Evolutionary conservation across 257 asterid genomes (phyloP), one percentile per base, ranked within the genome.

Genomic region (Jaltomata sinuosa): DNA sequence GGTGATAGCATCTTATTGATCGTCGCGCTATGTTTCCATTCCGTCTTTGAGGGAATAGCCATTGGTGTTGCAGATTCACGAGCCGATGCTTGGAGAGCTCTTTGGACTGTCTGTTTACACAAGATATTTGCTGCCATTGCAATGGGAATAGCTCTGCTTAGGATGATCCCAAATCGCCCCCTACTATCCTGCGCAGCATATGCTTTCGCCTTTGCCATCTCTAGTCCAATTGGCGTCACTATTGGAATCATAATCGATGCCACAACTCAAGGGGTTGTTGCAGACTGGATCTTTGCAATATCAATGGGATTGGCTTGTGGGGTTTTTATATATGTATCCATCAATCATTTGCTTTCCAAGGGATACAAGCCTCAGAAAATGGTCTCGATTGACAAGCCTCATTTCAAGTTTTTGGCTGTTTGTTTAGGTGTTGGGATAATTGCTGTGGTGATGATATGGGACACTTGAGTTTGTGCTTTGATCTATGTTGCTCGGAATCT

Each of bases 391-490:
- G 92, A 95, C 83, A 86, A 77, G 59, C 94, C 95, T 36, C 85
- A 68, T 36, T 77, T 84, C 80, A 92, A 91, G 92, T 92, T 95
- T 50, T 84, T 95, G 84, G 95, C 98, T 45, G 99, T 90, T 10
- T 38, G 88, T 85, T 85, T 93, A 53, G 99, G 99, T 2, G 88
- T 94, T 81, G 98, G 92, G 38, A 92, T 94, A 0, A 95, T 95
- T 85, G 98, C 99, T 2, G 93, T 95, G 84, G 99, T 94, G 14
- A 95, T 95, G 99, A 95, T 95, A 29, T 95, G 99, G 99, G 99
- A 95, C 84, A 91, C 94, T 18, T 95, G 84, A 92, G 87, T 29
- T 80, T 81, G n/a, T 8, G 2, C 11, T 55, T 25, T 36, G 52
- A n/a, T n/a, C n/a, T n/a, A n/a, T n/a, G n/a, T n/a, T n/a, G n/a